Base-by-base conservation (phyloP, 83 land plant genomes). In the Picea mariana region DNA sequence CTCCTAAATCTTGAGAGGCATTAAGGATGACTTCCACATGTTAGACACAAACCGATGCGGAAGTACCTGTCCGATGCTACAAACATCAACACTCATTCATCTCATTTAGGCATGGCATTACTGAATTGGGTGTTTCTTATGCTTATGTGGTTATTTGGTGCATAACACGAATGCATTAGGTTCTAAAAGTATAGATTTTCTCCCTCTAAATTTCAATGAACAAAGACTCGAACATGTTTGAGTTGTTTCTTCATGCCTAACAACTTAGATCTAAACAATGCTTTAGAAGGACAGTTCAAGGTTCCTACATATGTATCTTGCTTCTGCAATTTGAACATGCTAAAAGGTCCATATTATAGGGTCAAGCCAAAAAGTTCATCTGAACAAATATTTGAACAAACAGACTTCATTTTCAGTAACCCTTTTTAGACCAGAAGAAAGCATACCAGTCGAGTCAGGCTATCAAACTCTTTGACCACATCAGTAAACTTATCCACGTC, bases 381-480 rank as follows among this genome's bases (percentile, higher is more conserved):
- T 40, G 6, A 73, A n/a, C 12, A 73, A 49, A 73, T 47, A 73
- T n/a, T 20, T 44, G 77, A 47, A 73, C 13, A 47, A 73, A 73
- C 58, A 73, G 21, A 71, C 47, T 40, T 47, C 58, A 73, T 69
- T 17, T 69, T n/a, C 75, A 38, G 75, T 34, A 73, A 47, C 58
- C 24, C 20, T 16, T 73, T 73, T 73, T 47, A n/a, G 59, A 20
- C 58, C 42, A 69, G 26, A 49, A 20, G 75, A 52, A 81, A 38
- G 63, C 85, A 73, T 73, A 88, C 90, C 85, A 88, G 73, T 61
- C 90, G 90, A 77, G 83, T 80, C 82, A 88, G 65, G 62, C 76
- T 80, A 65, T 88, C 90, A 55, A 86, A 88, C 24, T 88, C 90
- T 62, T 86, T 88, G 64, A 88, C 85, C 76, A 81, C 86, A 78